phyloP scores from a whole-genome alignment of 106 monocot species.

The Dendrobium catenatum region DNA sequence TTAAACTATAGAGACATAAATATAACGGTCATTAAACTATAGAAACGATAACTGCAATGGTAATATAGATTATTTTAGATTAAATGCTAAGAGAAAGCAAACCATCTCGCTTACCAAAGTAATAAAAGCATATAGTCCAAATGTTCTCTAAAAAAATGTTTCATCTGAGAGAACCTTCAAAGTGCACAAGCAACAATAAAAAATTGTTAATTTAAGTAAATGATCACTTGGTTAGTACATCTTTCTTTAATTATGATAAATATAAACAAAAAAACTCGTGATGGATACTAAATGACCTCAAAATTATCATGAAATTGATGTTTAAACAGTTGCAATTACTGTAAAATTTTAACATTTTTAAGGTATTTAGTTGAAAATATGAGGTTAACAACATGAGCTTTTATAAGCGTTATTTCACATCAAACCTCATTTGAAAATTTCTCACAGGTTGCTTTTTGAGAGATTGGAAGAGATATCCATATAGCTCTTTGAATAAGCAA shows the following conservation, averaged over 20 bases:
- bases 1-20: not conserved
- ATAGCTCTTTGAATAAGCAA: slow-evolving; percentile 44
- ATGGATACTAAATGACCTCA: not conserved
- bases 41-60: not conserved
- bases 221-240: not conserved
- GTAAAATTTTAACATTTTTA: not conserved
- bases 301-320: not conserved
- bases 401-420: not conserved
- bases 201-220: not conserved
- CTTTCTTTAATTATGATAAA: not conserved
- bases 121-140: slow-evolving; percentile 66
- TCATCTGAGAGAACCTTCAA: slow-evolving; percentile 54
- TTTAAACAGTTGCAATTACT: not conserved
- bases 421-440: slow-evolving; percentile 42
- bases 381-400: not conserved
- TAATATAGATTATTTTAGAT: not conserved
- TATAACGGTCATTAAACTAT: not conserved
- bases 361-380: not conserved
- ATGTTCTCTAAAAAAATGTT: slow-evolving; percentile 85
- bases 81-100: not conserved
- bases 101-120: slow-evolving; percentile 47
- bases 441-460: slow-evolving; percentile 24
- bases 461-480: slow-evolving; percentile 47
- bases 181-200: not conserved
- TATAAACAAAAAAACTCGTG: not conserved